Evolutionary conservation across 345 rosid species (phyloP).

Genomic region (Gossypium arboreum): DNA sequence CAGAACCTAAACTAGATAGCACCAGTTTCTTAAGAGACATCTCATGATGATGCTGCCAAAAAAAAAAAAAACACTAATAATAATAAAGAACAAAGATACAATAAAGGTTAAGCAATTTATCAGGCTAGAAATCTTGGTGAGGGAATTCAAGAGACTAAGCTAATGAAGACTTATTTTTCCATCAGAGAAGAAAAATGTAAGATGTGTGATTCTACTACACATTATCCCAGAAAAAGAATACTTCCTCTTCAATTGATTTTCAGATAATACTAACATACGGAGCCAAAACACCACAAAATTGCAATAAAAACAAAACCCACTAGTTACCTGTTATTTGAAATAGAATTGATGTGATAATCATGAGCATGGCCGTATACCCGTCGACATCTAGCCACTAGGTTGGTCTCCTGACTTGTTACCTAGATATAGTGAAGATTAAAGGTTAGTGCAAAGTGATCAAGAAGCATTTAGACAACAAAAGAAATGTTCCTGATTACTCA

Average conservation of each 20-base stretch:
- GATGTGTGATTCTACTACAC: not conserved
- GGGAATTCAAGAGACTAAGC: no score
- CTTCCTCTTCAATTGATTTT: not conserved
- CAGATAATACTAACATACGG: not conserved
- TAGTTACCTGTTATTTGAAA: slow-evolving; percentile 14
- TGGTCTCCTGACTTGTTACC: slow-evolving; percentile 75
- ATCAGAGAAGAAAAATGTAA: not conserved
- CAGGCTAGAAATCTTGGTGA: no score
- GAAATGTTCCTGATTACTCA: not conserved
- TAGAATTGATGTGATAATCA: slow-evolving; percentile 98
- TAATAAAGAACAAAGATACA: not conserved
- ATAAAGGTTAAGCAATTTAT: slow-evolving; percentile 13
- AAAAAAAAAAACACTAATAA: not conserved
- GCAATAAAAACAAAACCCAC: not conserved
- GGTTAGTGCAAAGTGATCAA: not conserved
- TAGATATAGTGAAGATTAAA: not conserved
- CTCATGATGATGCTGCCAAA: not conserved
- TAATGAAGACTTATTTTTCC: no score
- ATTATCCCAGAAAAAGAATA: not conserved
- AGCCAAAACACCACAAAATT: not conserved
- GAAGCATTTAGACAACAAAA: not conserved
- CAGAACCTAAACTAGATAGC: not conserved
- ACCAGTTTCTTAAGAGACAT: not conserved
- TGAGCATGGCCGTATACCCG: slow-evolving; percentile 97
- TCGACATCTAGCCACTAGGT: slow-evolving; percentile 85